A percentile compares a stretch with the other conserved stretches of the same genome.
These are phyloP conservation scores for Calocybe cyanea DNA, from an alignment of 768 basidiomycete genomes.

Conservation along the genomic window DNA sequence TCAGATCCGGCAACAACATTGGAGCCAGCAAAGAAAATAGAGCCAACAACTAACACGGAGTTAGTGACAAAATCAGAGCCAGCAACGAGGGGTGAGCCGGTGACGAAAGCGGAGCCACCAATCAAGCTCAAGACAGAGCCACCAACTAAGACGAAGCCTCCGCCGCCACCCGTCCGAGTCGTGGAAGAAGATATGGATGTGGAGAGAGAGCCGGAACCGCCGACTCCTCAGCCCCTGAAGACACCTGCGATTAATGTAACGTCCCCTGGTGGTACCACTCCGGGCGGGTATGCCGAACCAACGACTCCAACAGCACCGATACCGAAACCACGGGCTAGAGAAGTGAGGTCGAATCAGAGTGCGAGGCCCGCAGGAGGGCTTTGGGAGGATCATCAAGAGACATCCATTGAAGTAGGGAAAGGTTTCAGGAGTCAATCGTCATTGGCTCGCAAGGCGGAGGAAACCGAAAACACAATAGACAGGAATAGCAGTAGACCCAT, in stretches of 20 bases:
- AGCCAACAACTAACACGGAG: neutral
- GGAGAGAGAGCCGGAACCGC: constrained; percentile 4
- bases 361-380: constrained; percentile 12
- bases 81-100: neutral
- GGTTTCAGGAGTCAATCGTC: neutral
- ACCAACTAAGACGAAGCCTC: constrained; percentile 2
- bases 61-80: neutral
- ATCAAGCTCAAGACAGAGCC: constrained; percentile 4
- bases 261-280: constrained; percentile 9
- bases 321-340: constrained; percentile 8
- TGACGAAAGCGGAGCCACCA: neutral
- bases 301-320: constrained; percentile 10
- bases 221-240: constrained; percentile 13
- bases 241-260: constrained; percentile 8
- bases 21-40: neutral
- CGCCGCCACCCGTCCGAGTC: constrained; percentile 1
- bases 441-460: neutral
- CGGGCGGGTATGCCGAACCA: neutral
- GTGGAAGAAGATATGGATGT: neutral
- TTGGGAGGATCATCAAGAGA: constrained; percentile 12
- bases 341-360: constrained; percentile 4
- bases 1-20: constrained; percentile 2
- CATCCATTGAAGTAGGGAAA: neutral
- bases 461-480: neutral
- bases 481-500: neutral